Percentiles rank a stretch among this genome's conserved stretches.
Evolutionary conservation across 2,329 filamentous ascomycete genomes (phyloP).

Genomic region (Clathrospora elynae): DNA sequence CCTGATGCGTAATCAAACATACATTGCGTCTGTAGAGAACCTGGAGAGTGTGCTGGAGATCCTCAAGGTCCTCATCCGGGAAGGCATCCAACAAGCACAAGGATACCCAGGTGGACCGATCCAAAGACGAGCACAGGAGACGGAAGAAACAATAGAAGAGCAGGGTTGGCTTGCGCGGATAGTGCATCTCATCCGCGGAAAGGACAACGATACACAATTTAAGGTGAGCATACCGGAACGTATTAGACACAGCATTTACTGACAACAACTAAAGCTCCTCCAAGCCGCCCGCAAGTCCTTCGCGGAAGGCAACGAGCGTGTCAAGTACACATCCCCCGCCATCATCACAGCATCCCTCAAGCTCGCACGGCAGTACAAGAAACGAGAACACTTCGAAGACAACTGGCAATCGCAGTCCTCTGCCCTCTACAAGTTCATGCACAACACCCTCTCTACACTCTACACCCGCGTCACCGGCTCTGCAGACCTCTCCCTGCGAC

Average conservation of each 20-base stretch:
- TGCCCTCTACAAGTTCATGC: slow-evolving; percentile 92
- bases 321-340: slow-evolving; percentile 92
- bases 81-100: slow-evolving; percentile 79
- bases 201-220: slow-evolving; percentile 92
- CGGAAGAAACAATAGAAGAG: slow-evolving; percentile 96
- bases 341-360: slow-evolving; percentile 89
- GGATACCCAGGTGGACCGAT: slow-evolving; percentile 79
- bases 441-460: slow-evolving; percentile 81
- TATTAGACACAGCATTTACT: slow-evolving; percentile 1
- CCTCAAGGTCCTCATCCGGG: slow-evolving; percentile 88
- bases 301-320: slow-evolving; percentile 88
- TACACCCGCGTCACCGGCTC: slow-evolving; percentile 86
- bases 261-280: slow-evolving; percentile 62
- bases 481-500: slow-evolving; percentile 83
- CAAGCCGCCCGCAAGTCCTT: slow-evolving; percentile 88
- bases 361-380: slow-evolving; percentile 85
- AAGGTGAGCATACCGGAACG: slow-evolving; percentile 57
- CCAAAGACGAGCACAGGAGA: slow-evolving; percentile 79
- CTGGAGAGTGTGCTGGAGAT: slow-evolving; percentile 88
- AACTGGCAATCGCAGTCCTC: slow-evolving; percentile 76
- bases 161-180: slow-evolving; percentile 96
- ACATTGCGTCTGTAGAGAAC: slow-evolving; percentile 76
- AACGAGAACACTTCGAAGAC: slow-evolving; percentile 83
- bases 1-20: slow-evolving; percentile 80
- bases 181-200: slow-evolving; percentile 80